Evolutionary conservation across 1,284 basidiomycete genomes (phyloP), one percentile per base, ranked within the genome.

Genomic region (Trametes pubescens): DNA sequence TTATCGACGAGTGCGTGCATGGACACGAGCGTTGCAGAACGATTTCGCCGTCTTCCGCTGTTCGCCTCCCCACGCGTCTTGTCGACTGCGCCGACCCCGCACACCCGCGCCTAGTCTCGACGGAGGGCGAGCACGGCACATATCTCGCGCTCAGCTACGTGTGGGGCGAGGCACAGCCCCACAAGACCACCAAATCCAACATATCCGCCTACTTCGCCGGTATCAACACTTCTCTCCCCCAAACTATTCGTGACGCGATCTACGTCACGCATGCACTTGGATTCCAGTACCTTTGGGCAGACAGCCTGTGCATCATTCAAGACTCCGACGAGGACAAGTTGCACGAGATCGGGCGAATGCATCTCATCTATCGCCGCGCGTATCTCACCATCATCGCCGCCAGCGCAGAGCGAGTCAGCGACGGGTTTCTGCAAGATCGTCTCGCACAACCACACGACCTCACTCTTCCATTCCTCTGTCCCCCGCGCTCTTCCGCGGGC

Each of bases 131-230:
- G 14, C 34, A 10, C 4, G 61, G 37, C 11, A 35, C 14, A 5
- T 66, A 66, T 24, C 22, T 54, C 4, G 59, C 65, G 10, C 59
- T 66, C 34, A 66, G 65, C 55, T 66, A 66, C 35, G 65, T 66
- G 14, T 66, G 61, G 65, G 65, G 65, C 38, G 59, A 56, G 14
- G 51, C 24, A 0, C 64, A 65, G 47, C 52, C 56, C 9, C 52
- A 65, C 48, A 38, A 35, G 9, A 62, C 60, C 10, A 57, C 57
- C 22, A 49, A 11, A 21, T 14, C 26, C 14, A 65, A 57, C 22
- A 2, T 58, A 1, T 7, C 22, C 16, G 10, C 54, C 24, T 66
- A 61, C 34, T 9, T 11, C 0, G 5, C 5, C 24, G 38, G 47
- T 4, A 55, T 61, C 44, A 52, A 61, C 38, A 4, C 34, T 16